Evolutionary conservation across 257 asterid species (phyloP).

Genomic region (Handroanthus guayacan): DNA sequence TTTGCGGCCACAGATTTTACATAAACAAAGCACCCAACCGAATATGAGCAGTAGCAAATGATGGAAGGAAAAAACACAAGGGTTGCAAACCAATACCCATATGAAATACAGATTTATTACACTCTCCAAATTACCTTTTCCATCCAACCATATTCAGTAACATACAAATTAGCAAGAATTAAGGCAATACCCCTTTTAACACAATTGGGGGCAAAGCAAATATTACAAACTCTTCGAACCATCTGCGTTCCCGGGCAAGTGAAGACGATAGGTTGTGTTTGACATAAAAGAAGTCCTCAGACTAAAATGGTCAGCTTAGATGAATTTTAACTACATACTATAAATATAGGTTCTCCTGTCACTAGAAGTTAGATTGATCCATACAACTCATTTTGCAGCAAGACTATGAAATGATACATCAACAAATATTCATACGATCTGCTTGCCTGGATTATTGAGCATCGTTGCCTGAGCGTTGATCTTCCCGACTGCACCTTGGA

Average conservation of each 20-base stretch:
- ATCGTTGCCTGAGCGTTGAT: constrained; percentile 47
- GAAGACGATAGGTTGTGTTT: constrained; percentile 44
- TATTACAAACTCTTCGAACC: constrained; percentile 50
- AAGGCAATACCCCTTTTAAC: constrained; percentile 42
- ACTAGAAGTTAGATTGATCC: constrained; percentile 62
- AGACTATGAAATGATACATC: constrained; percentile 43
- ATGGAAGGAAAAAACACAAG: not conserved
- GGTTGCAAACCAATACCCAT: constrained; percentile 10
- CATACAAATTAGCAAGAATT: constrained; percentile 45
- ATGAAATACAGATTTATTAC: constrained; percentile 36
- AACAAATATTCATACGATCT: constrained; percentile 39
- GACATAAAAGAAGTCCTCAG: constrained; percentile 40
- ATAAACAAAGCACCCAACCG: not conserved
- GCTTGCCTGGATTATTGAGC: constrained; percentile 43
- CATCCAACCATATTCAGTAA: constrained; percentile 47
- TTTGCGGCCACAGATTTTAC: not conserved
- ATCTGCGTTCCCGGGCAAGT: constrained; percentile 53
- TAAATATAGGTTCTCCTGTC: constrained; percentile 42
- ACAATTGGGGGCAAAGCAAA: constrained; percentile 46
- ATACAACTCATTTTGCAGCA: constrained; percentile 42
- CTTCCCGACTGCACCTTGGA: constrained; percentile 66
- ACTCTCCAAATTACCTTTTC: constrained; percentile 30
- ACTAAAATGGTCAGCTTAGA: constrained; percentile 49
- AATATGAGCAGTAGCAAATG: not conserved
- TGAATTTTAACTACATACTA: constrained; percentile 59